Percentiles rank a stretch among this genome's conserved stretches.
phyloP scores from a whole-genome alignment of 2,329 filamentous ascomycete species.

The Aspergillus arachidicola region DNA sequence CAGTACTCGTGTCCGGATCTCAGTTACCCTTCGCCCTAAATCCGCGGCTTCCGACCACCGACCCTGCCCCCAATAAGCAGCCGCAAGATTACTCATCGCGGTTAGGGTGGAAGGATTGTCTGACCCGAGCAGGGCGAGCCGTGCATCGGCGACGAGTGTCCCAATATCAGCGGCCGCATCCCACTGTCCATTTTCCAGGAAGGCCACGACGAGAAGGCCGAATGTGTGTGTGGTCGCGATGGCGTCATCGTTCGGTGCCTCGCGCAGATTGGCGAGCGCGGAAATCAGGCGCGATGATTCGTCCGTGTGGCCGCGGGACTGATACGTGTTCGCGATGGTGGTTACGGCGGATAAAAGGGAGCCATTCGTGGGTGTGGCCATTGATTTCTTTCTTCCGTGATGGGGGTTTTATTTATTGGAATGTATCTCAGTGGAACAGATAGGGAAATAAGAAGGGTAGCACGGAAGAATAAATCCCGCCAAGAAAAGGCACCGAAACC shows the following conservation, averaged over 20 bases:
- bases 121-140: neutral
- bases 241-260: neutral
- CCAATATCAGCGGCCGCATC: conserved; percentile 9
- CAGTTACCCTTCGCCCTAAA: conserved; percentile 5
- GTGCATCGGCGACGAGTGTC: conserved; percentile 5
- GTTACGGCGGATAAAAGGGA: neutral
- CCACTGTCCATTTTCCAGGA: conserved; percentile 10
- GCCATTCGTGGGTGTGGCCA: neutral
- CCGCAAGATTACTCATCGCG: conserved; percentile 10
- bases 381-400: neutral
- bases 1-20: neutral
- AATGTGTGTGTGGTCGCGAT: neutral
- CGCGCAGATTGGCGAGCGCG: neutral
- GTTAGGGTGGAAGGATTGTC: conserved; percentile 7
- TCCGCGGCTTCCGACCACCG: conserved; percentile 11
- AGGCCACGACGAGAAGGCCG: conserved; percentile 7
- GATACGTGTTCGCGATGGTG: neutral
- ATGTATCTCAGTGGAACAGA: neutral
- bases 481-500: neutral
- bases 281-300: neutral
- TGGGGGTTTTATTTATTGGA: neutral
- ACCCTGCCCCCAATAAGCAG: conserved; percentile 11
- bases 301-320: neutral
- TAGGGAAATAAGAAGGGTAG: neutral
- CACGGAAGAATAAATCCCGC: neutral